Evolutionary conservation across 2,329 filamentous ascomycete genomes (phyloP).

Genomic region (Furcasterigmium furcatum): DNA sequence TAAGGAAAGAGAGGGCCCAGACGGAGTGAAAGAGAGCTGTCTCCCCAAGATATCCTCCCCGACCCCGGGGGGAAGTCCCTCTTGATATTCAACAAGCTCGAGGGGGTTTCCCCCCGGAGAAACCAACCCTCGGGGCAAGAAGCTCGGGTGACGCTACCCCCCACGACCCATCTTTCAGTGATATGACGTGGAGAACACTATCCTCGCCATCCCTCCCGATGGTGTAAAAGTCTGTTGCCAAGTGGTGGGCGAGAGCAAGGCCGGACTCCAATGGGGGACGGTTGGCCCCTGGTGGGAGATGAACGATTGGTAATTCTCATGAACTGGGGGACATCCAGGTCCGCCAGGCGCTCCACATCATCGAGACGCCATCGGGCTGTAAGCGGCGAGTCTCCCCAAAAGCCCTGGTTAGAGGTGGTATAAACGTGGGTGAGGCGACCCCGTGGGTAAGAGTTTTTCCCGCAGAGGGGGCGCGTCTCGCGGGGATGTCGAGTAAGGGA

Average conservation of each 20-base stretch:
- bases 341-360: neutral
- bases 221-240: neutral
- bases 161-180: too few species aligned
- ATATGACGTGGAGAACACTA: neutral
- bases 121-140: neutral
- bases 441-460: neutral
- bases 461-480: neutral
- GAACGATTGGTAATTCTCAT: neutral
- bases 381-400: neutral
- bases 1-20: neutral
- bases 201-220: neutral
- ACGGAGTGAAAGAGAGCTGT: too few species aligned
- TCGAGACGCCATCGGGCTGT: neutral
- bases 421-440: neutral
- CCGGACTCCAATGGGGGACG: neutral
- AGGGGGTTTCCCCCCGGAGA: too few species aligned
- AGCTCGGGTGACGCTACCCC: neutral
- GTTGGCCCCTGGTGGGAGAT: neutral
- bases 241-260: neutral
- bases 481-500: neutral
- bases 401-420: neutral
- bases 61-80: neutral
- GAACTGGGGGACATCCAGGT: neutral
- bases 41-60: neutral
- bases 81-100: neutral